Conservation (phyloP, 176 grass and related monocot genomes). For the Calamus simplicifolius region DNA sequence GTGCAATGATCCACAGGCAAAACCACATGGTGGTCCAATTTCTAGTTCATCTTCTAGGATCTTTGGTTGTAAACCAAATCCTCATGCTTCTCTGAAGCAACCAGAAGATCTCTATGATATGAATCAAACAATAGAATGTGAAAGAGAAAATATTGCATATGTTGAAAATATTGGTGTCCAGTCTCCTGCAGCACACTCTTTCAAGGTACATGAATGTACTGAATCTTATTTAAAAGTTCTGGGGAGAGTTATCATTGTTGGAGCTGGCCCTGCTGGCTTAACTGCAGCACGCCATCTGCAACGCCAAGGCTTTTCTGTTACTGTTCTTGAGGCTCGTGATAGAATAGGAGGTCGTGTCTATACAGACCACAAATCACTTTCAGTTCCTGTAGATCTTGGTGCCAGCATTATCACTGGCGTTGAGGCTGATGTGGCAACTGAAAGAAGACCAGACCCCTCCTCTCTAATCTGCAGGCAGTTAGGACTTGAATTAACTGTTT, state of each 20-base stretch:
- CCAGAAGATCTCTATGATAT: constrained; percentile 18
- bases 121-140: constrained; percentile 18
- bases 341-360: constrained; percentile 88
- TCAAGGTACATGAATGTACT: constrained; percentile 13
- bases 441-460: constrained; percentile 89
- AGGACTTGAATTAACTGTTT: constrained; percentile 79
- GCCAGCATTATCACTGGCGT: constrained; percentile 98
- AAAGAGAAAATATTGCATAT: constrained; percentile 1
- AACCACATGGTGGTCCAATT: neutral
- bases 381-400: constrained; percentile 98
- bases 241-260: constrained; percentile 69
- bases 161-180: constrained; percentile 1
- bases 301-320: constrained; percentile 74
- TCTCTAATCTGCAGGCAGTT: constrained; percentile 92
- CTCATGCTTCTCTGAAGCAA: constrained; percentile 9
- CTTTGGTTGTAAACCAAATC: constrained; percentile 14
- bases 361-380: constrained; percentile 80
- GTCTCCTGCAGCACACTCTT: constrained; percentile 20
- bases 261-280: constrained; percentile 94
- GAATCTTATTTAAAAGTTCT: constrained; percentile 14
- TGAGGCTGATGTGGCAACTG: constrained; percentile 90
- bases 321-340: constrained; percentile 91
- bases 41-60: neutral
- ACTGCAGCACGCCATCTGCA: constrained; percentile 85
- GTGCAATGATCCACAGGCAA: neutral